Percentiles rank a stretch among this genome's conserved stretches.
phyloP scores from a whole-genome alignment of 495 filamentous ascomycete species.

The Podospora bellae-mahoneyi region DNA sequence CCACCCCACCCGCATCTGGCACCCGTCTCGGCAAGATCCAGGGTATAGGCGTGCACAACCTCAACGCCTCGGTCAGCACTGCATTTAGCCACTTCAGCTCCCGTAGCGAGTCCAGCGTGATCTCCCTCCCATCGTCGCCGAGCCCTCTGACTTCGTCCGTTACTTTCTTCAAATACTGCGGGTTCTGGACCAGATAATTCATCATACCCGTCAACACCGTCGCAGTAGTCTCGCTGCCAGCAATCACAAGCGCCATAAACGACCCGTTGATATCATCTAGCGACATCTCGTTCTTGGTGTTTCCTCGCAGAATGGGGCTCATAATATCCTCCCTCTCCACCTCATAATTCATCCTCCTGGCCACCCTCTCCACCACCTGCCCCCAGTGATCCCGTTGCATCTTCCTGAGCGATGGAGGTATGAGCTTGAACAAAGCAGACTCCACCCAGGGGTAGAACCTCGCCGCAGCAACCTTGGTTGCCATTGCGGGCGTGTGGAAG shows the following conservation, averaged over 20 bases:
- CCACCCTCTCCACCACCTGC: conserved; percentile 1
- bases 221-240: conserved; percentile 59
- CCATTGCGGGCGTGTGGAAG: conserved; percentile 5
- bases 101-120: conserved; percentile 42
- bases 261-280: conserved; percentile 42
- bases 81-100: conserved; percentile 43
- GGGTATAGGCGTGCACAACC: conserved; percentile 37
- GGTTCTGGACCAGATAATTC: conserved; percentile 48
- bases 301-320: neutral
- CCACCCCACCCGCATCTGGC: conserved; percentile 30
- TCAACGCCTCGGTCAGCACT: conserved; percentile 45
- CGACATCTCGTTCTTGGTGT: conserved; percentile 11
- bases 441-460: conserved; percentile 3
- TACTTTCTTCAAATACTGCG: conserved; percentile 37
- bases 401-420: conserved; percentile 1
- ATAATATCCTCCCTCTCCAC: conserved; percentile 8
- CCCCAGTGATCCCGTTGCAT: neutral
- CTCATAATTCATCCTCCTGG: conserved; percentile 1
- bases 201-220: conserved; percentile 47
- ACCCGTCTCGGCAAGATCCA: conserved; percentile 34
- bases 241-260: conserved; percentile 31
- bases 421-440: neutral
- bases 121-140: conserved; percentile 41
- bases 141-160: conserved; percentile 44
- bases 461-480: conserved; percentile 1